Evolutionary conservation across 495 filamentous ascomycete species (phyloP), one percentile per base, ranked within the genome.

Genomic region (Stereocaulon alpinum): DNA sequence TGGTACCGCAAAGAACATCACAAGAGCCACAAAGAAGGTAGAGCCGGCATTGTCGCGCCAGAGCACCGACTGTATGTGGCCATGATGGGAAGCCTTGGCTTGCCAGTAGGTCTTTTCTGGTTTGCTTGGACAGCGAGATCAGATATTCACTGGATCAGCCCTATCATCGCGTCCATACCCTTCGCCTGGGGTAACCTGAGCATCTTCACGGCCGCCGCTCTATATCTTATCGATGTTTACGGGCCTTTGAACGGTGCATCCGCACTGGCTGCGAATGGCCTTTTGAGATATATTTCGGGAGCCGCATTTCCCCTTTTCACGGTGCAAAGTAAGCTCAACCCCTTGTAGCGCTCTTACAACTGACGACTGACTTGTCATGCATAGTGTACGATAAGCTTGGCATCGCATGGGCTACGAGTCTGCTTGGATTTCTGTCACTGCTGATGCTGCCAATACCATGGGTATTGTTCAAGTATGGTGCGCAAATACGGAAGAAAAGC

Each of bases 151-250:
- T 73, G 80, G 76, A 62, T 66, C 10, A 66, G 61, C 34, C 69
- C 71, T 68, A 47, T 80, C 68, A 62, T 79, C 68, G 76, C 82
- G 4, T 77, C 82, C 6, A 69, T 85, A 27, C 74, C 83, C 1
- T 88, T 89, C 67, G 83, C 80, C 0, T 87, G 80, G 77, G 85
- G 84, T 3, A 86, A 84, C 64, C 63, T 87, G 6, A 74, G 72
- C 60, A 69, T 86, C 7, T 86, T 85, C 53, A 73, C 20, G 12
- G 58, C 63, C 43, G 53, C 65, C 56, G 70, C 71, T 29, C 64
- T 69, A 52, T 87, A 86, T 61, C 68, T 83, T 0, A 69, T 79
- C 22, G 85, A 88, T 56, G 73, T 77, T 0, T 87, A 87, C 60
- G 75, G 69, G 5, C 60, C 76, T 5, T 67, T 73, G 18, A 81